Conservation (phyloP, 805 yeast species). For the Ogataea philodendri region DNA sequence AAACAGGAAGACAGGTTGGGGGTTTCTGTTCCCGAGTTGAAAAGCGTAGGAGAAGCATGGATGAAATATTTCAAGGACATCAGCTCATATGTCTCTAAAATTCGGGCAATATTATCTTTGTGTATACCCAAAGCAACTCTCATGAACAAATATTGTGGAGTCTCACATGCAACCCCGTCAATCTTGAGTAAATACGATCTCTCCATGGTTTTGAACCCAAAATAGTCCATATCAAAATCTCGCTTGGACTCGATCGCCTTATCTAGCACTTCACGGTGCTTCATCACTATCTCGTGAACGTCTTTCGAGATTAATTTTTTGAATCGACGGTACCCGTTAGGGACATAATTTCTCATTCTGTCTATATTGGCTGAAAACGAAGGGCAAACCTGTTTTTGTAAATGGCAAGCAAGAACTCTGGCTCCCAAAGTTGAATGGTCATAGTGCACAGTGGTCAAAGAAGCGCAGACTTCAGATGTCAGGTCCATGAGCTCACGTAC, state of each 20-base stretch:
- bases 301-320: conserved; percentile 62
- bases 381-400: conserved; percentile 80
- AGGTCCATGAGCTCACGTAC: conserved; percentile 38
- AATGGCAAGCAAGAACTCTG: conserved; percentile 77
- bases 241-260: conserved; percentile 67
- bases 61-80: conserved; percentile 88
- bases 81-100: conserved; percentile 76
- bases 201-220: conserved; percentile 90
- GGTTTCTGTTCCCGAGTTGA: conserved; percentile 86
- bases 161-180: conserved; percentile 70
- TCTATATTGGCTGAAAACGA: conserved; percentile 71
- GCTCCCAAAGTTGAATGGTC: conserved; percentile 92
- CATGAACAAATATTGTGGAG: conserved; percentile 88
- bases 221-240: conserved; percentile 76
- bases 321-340: conserved; percentile 65
- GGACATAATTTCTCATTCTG: conserved; percentile 63
- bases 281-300: conserved; percentile 54
- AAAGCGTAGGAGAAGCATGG: conserved; percentile 94
- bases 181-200: conserved; percentile 76
- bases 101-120: conserved; percentile 60
- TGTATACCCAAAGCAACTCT: conserved; percentile 93
- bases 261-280: conserved; percentile 60
- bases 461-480: conserved; percentile 94
- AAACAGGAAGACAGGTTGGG: conserved; percentile 92
- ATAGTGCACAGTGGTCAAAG: conserved; percentile 91